Base-by-base conservation (phyloP, 139 green algal genomes). In the Nannochloris sp. region DNA sequence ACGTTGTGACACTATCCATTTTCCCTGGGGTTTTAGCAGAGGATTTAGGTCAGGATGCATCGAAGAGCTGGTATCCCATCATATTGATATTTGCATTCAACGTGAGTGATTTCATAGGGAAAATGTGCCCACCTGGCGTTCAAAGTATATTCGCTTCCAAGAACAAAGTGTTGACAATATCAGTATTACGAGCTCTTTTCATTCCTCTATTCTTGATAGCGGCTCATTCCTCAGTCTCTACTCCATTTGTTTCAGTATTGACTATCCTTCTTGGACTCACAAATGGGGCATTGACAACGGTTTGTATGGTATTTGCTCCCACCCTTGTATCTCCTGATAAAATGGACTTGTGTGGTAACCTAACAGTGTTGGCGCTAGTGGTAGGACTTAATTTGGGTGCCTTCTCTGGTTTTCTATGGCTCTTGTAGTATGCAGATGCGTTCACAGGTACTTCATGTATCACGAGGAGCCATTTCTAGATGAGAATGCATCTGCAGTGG, bases 1-100 rank as follows among this genome's bases (percentile, higher is more conserved):
- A 85, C 65, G 43, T 62, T 5, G 69, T 88, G 1, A 96, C 90
- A 0, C 68, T 97, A 15, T 76, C 74, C 57, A 93, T 97, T 44
- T 97, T 97, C 57, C 90, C 90, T 1, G 90, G 90, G 0, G 73
- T 96, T 14, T 64, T 96, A 27, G 81, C 85, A 1, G 90, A 97
- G 61, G 85, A 95, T 54, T 53, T 95, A 8, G 58, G 83, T 37
- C 85, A 61, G 9, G 56, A 54, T 3, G 11, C 48, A 25, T 64
- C 96, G 27, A 87, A 84, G 4, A 66, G 72, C 57, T 96, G 90
- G 90, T 96, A 95, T 72, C 74, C 87, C 4, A 64, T 97, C 11
- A 53, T 91, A 9, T 72, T 95, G 3, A 81, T 95, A 60, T 74
- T 75, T 9, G 36, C 55, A 3, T 95, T 88, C 78, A 95, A 95